Evolutionary conservation across 169 alveolate genomes (phyloP), one percentile per base, ranked within the genome.

Genomic region (Cryptosporidium viatorum): DNA sequence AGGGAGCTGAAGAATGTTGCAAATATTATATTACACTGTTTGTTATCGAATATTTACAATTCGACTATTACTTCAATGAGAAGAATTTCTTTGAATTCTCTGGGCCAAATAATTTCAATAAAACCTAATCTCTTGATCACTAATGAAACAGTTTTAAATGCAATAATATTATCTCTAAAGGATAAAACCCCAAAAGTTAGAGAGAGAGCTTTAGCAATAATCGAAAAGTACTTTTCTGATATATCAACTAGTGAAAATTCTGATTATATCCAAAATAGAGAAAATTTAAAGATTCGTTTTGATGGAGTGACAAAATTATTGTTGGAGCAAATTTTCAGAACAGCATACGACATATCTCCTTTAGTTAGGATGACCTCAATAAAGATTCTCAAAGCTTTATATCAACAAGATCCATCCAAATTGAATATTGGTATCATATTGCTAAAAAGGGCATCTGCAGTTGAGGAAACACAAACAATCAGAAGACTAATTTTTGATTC

Each of bases 121-220:
- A 43, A 26, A n/a, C 89, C 89, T 6, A 62, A 29, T 29, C 48
- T 80, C 8, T 23, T 65, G 33, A 23, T 55, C 33, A 60, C 45
- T 37, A 80, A 65, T 29, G 74, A 59, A 12, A 21, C 69, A 10
- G 39, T 80, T 8, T 65, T 65, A 26, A 80, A 59, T 16, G 89
- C 89, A 26, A 62, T 80, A 16, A 31, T 80, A 21, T 14, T 62
- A 26, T 59, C 89, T 9, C 31, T 80, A 10, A 59, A 62, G 68
- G 89, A 80, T 80, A 80, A 80, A 51, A 65, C 89, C 6, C 89
- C 89, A n/a, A 80, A 80, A 45, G 48, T 80, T 59, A 80, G 89
- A 48, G 89, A 80, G 59, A 80, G 89, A 80, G 73, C 89, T 7
- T 45, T 80, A 9, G 74, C 67, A 37, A 59, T 80, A 21, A 48